A percentile compares a stretch with the other conserved stretches of the same genome.
These are phyloP conservation scores for Rhizopus arrhizus DNA, from an alignment of 371 early-diverging fungal species.

Conservation along the genomic window DNA sequence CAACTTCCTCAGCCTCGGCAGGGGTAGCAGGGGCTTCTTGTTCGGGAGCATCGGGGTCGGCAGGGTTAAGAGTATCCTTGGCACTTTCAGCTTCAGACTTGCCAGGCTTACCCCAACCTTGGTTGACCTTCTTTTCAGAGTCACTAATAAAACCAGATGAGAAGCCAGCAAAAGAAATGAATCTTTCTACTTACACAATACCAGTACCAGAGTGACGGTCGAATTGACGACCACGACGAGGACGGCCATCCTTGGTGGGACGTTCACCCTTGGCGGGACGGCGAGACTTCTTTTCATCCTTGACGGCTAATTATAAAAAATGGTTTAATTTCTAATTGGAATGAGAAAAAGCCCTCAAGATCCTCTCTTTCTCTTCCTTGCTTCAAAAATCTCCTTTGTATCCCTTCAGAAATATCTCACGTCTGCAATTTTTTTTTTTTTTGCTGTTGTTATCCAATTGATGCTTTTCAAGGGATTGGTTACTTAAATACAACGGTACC, in stretches of 20 bases:
- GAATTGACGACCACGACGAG: constrained; percentile 64
- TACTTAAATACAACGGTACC: no score
- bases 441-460: not conserved
- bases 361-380: not conserved
- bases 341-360: not conserved
- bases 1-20: constrained; percentile 69
- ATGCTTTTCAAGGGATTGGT: no score
- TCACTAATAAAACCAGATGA: constrained; percentile 44
- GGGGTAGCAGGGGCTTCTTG: constrained; percentile 33
- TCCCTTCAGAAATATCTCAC: no score
- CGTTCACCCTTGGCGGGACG: constrained; percentile 28
- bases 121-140: constrained; percentile 83
- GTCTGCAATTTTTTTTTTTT: not conserved
- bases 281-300: constrained; percentile 18
- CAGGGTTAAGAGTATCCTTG: constrained; percentile 34
- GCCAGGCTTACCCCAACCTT: constrained; percentile 76
- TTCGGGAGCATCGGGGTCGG: constrained; percentile 51
- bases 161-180: not conserved
- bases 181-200: constrained; percentile 50
- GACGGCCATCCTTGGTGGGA: constrained; percentile 57
- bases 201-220: constrained; percentile 85
- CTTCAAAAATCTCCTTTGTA: not conserved
- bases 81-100: constrained; percentile 52
- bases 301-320: constrained; percentile 12
- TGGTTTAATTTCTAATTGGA: not conserved